phyloP scores from a whole-genome alignment of 352 stramenopile genomes.

The Globisporangium splendens region DNA sequence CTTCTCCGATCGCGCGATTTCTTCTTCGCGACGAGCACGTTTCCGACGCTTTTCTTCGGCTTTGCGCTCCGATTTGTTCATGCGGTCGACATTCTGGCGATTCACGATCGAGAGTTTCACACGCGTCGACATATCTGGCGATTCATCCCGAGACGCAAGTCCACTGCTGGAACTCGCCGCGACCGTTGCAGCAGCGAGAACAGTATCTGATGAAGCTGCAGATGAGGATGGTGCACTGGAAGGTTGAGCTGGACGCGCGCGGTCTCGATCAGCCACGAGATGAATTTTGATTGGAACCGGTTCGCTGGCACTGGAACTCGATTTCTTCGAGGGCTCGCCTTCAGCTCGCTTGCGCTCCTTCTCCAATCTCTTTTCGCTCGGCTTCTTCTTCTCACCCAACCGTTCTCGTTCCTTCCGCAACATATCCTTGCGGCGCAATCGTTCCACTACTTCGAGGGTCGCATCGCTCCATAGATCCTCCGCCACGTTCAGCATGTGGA shows the following conservation, averaged over 20 bases:
- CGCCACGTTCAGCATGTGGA: constrained; percentile 67
- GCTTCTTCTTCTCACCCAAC: constrained; percentile 55
- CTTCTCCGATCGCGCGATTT: constrained; percentile 75
- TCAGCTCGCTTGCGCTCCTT: constrained; percentile 21
- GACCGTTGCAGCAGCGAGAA: constrained; percentile 11
- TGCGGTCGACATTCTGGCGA: constrained; percentile 59
- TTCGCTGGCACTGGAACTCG: constrained; percentile 2
- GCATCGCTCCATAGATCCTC: constrained; percentile 79
- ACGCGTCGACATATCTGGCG: constrained; percentile 37
- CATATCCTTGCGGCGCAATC: constrained; percentile 62
- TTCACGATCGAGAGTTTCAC: constrained; percentile 69
- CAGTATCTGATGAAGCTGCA: neutral
- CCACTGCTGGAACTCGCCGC: neutral
- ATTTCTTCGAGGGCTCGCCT: constrained; percentile 26
- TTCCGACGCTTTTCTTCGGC: constrained; percentile 83
- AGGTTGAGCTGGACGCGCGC: neutral
- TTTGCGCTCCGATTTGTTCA: constrained; percentile 86
- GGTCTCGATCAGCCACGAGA: constrained; percentile 8
- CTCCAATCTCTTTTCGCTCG: constrained; percentile 22
- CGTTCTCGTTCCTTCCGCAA: constrained; percentile 70
- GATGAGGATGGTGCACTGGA: neutral
- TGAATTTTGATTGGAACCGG: neutral
- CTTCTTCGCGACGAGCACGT: constrained; percentile 62
- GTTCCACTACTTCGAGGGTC: constrained; percentile 74
- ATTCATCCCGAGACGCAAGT: constrained; percentile 8